A percentile compares a stretch with the other conserved stretches of the same genome.
Evolutionary conservation across 2,329 filamentous ascomycete genomes (phyloP).

Genomic region (Calonectria fujianensis): DNA sequence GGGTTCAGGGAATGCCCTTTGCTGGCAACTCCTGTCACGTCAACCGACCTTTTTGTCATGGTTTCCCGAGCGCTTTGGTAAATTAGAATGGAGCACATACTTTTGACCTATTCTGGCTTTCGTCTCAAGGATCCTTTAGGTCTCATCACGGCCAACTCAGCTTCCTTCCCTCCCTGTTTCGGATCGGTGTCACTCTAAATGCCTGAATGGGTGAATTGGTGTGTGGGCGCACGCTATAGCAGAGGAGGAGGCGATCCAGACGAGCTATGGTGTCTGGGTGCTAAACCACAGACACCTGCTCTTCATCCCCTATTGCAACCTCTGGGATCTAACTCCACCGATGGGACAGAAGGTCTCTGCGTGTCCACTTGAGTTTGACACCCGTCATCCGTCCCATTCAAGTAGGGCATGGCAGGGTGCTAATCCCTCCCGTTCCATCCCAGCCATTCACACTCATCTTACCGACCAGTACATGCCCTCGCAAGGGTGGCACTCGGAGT

Average conservation of each 20-base stretch:
- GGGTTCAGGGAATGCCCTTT: slow-evolving; percentile 8
- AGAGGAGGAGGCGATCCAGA: neutral
- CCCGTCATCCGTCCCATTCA: slow-evolving; percentile 24
- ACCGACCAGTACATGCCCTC: slow-evolving; percentile 27
- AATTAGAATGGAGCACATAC: slow-evolving; percentile 24
- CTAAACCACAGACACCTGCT: slow-evolving; percentile 5
- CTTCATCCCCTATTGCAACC: slow-evolving; percentile 14
- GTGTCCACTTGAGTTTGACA: slow-evolving; percentile 24
- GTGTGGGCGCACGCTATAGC: slow-evolving; percentile 1
- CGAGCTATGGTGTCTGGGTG: slow-evolving; percentile 6
- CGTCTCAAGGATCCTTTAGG: slow-evolving; percentile 4
- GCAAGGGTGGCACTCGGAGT: slow-evolving; percentile 16
- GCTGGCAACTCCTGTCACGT: neutral
- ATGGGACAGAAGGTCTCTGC: slow-evolving; percentile 7
- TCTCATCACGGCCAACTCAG: neutral
- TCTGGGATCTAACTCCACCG: slow-evolving; percentile 24
- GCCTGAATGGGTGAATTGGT: neutral
- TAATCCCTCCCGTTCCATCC: slow-evolving; percentile 27
- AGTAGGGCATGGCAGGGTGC: slow-evolving; percentile 15
- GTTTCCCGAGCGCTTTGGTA: slow-evolving; percentile 24
- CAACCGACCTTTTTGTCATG: slow-evolving; percentile 1
- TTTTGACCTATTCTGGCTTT: slow-evolving; percentile 18
- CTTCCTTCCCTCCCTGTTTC: slow-evolving; percentile 5
- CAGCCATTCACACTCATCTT: slow-evolving; percentile 30
- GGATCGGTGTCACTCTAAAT: slow-evolving; percentile 20